Evolutionary conservation across 805 yeast species (phyloP), one percentile per base, ranked within the genome.

Genomic region (Ogataea sp.): DNA sequence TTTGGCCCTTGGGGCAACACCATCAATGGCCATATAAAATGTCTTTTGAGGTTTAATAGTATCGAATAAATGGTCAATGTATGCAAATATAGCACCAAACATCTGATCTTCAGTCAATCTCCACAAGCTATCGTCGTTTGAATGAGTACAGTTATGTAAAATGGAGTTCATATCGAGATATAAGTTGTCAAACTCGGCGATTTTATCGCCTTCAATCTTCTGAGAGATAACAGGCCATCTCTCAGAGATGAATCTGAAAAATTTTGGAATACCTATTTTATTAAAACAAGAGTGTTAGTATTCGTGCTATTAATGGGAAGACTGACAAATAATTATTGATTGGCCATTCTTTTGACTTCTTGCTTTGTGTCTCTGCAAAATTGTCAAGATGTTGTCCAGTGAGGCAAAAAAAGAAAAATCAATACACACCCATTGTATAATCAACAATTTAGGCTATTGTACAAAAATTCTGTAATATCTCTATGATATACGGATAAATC

Each of bases 101-200:
- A 88, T 89, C 57, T 86, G 89, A 52, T 89, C 96, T 46, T 93
- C 97, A 3, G 90, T 72, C 64, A 87, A 61, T 48, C 80, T 72
- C 21, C 68, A 63, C 38, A 81, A 71, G 17, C 80, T 73, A 6
- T 61, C 62, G 42, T 78, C 83, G 58, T 84, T 83, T 28, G 87
- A 76, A 63, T 88, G 97, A 2, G 98, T 88, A 64, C 97, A 88
- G 20, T 78, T 87, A 61, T 84, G 98, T 48, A 93, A 65, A 63
- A 93, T 93, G 20, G 97, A 88, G 64, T 93, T 93, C 99, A 93
- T 93, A 66, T 93, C 99, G 48, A 93, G 74, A 54, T 93, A 93
- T 45, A 93, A 68, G 55, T 90, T 90, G 61, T 93, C 99, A 59
- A 86, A 93, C 59, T 89, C 97, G 3, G 97, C 94, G 43, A 89